Evolutionary conservation across 2,329 filamentous ascomycete species (phyloP), one percentile per base, ranked within the genome.

Genomic region (Penicillium sp.): DNA sequence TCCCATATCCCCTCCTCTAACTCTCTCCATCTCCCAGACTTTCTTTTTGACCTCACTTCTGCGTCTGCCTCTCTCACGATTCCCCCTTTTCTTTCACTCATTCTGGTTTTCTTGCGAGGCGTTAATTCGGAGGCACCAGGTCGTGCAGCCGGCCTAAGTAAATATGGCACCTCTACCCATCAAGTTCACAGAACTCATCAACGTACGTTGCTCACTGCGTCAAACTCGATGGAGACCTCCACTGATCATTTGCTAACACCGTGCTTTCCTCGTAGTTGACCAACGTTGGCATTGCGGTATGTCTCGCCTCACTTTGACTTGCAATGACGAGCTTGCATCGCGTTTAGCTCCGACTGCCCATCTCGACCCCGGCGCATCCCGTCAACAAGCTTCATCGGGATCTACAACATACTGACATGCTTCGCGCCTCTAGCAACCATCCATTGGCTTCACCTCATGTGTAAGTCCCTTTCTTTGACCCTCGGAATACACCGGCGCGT

Each of bases 111-210:
- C 60, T 67, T 62, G 57, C 61, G 59, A 57, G 66, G 68, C 65
- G 66, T 70, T 68, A 56, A 52, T 54, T 66, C 62, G 52, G 65
- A 65, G 65, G 68, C 63, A 69, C 71, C 62, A 69, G 67, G 69
- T 69, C 66, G 64, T 65, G 52, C 60, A 62, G 57, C 66, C 18
- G 65, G 65, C 68, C 64, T 63, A 66, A 61, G 66, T 70, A 72
- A 73, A 67, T 70, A 76, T 76, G 73, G 73, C 73, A 66, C 81
- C 84, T 73, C 78, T 94, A 68, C 89, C 88, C 66, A 95, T 95
- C 76, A 90, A 89, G 78, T 94, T 95, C 74, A 86, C 86, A 71
- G 90, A 95, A 83, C 82, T 91, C 66, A 80, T 91, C 71, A 87
- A 90, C 78, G 82, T 85, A 73, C 56, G 69, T 64, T 72, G 67